A percentile compares a stretch with the other conserved stretches of the same genome.
phyloP scores from a whole-genome alignment of 2,329 filamentous ascomycete species.

The Aplosporella prunicola region DNA sequence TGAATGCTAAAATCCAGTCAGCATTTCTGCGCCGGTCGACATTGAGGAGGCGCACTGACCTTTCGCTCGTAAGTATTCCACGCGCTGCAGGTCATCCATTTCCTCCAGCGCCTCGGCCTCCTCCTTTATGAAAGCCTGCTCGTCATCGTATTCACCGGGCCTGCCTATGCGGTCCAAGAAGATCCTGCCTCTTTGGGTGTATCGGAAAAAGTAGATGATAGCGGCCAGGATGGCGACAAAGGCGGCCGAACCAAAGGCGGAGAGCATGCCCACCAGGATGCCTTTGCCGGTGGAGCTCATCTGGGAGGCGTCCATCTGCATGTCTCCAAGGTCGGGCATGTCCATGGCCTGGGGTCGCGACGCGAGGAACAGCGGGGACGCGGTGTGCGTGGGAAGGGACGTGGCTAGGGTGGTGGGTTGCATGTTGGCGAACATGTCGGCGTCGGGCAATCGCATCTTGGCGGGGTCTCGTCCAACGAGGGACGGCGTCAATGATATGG shows the following conservation, averaged over 20 bases:
- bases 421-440: constrained; percentile 12
- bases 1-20: constrained; percentile 58
- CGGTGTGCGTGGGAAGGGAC: constrained; percentile 18
- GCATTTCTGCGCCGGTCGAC: constrained; percentile 14
- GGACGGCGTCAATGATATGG: no score
- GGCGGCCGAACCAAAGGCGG: constrained; percentile 83
- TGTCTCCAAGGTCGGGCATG: not conserved
- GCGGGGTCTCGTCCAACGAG: constrained; percentile 9
- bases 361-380: constrained; percentile 17
- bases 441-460: constrained; percentile 26
- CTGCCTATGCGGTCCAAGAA: constrained; percentile 86
- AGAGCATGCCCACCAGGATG: constrained; percentile 88
- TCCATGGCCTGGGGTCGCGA: constrained; percentile 13
- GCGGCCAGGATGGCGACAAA: constrained; percentile 71
- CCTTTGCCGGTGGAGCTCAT: constrained; percentile 56
- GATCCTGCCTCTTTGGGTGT: constrained; percentile 79
- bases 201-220: constrained; percentile 87
- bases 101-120: constrained; percentile 89
- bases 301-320: constrained; percentile 12
- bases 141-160: constrained; percentile 94
- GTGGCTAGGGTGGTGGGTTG: constrained; percentile 25
- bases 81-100: constrained; percentile 88
- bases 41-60: no score
- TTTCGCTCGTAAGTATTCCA: constrained; percentile 90
- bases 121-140: constrained; percentile 86